These are phyloP conservation scores for Pleurotus ostreatus DNA, from an alignment of 768 basidiomycete genomes.

Conservation along the genomic window DNA sequence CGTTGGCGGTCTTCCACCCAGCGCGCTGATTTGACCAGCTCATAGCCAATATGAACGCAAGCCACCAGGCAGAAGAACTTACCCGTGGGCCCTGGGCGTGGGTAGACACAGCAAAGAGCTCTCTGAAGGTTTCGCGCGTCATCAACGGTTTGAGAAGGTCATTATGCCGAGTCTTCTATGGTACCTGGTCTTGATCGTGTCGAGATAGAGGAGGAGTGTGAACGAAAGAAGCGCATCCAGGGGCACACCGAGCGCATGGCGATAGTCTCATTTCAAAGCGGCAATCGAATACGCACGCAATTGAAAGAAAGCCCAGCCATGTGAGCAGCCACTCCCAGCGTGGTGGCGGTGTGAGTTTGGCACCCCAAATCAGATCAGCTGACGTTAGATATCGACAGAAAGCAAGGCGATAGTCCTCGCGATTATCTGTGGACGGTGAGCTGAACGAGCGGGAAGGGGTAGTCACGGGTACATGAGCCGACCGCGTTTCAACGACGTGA, in stretches of 20 bases:
- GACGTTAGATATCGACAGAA: neutral
- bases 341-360: conserved; percentile 3
- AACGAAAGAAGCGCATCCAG: neutral
- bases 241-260: neutral
- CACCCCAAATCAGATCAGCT: neutral
- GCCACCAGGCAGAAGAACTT: neutral
- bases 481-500: no score
- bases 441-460: neutral
- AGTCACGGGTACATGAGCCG: neutral
- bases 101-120: neutral
- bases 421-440: neutral
- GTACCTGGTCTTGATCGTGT: neutral
- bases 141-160: neutral
- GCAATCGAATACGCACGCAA: neutral
- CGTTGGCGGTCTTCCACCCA: no score
- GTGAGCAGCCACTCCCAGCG: neutral
- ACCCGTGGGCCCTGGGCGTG: neutral
- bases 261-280: neutral
- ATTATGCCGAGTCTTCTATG: neutral
- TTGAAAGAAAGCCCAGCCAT: neutral
- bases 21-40: neutral
- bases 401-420: neutral
- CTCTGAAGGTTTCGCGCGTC: neutral
- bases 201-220: neutral
- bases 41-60: neutral